Evolutionary conservation across 257 asterid genomes (phyloP).

Genomic region (Capsicum rhomboideum): DNA sequence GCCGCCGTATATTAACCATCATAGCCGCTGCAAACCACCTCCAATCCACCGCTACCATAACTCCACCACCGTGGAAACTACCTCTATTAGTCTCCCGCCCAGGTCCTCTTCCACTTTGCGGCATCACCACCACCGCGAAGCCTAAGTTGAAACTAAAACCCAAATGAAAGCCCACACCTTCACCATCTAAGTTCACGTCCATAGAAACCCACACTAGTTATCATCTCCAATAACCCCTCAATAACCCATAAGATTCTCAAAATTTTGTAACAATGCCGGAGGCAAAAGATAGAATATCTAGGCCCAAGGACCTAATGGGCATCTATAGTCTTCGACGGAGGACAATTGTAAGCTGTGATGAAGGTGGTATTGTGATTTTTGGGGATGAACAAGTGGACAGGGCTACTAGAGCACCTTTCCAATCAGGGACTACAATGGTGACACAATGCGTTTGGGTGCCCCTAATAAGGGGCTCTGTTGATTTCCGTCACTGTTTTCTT

Average conservation of each 20-base stretch:
- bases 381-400: background rate
- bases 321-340: background rate
- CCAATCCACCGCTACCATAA: background rate
- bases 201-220: background rate
- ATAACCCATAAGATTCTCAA: background rate
- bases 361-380: background rate
- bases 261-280: background rate
- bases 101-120: background rate
- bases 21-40: background rate
- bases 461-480: background rate
- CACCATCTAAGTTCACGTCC: background rate
- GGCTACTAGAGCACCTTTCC: background rate
- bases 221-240: background rate
- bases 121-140: background rate
- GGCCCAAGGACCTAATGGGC: background rate
- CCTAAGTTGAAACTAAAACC: background rate
- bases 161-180: background rate
- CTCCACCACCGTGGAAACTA: background rate
- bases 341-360: background rate
- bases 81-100: background rate
- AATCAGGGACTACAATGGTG: background rate
- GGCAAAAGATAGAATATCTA: background rate
- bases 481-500: background rate
- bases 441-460: background rate
- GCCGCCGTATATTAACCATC: background rate